A percentile compares a stretch with the other conserved stretches of the same genome.
Evolutionary conservation across 495 filamentous ascomycete genomes (phyloP).

Genomic region (Penicillium verhagenii): DNA sequence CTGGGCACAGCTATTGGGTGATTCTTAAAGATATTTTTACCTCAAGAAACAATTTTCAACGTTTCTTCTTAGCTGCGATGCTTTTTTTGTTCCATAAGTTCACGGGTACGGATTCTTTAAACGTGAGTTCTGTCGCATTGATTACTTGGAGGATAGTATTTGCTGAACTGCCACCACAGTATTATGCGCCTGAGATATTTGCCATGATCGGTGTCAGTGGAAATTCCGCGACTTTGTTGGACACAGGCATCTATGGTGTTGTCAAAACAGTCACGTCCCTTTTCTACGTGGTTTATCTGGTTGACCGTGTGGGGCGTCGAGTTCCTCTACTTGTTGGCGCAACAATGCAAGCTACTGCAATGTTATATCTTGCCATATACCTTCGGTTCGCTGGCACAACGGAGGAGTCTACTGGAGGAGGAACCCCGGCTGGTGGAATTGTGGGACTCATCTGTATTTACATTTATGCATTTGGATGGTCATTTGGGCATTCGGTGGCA

Average conservation of each 20-base stretch:
- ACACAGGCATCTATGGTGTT: conserved; percentile 44
- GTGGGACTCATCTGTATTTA: conserved; percentile 64
- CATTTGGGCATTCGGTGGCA: conserved; percentile 27
- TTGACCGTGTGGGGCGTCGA: conserved; percentile 53
- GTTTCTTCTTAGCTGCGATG: conserved; percentile 31
- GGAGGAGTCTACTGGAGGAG: conserved; percentile 32
- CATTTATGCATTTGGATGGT: conserved; percentile 56
- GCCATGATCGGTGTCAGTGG: conserved; percentile 34
- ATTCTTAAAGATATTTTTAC: conserved; percentile 27
- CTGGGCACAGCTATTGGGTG: conserved; percentile 26
- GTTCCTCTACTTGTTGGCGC: conserved; percentile 59
- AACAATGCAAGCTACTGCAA: conserved; percentile 60
- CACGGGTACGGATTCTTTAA: conserved; percentile 39
- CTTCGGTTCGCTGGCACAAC: conserved; percentile 49
- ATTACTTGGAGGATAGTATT: neutral
- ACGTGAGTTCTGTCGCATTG: conserved; percentile 8
- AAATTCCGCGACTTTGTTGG: conserved; percentile 34
- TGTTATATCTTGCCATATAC: conserved; percentile 65
- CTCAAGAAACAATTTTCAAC: conserved; percentile 22
- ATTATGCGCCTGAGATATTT: conserved; percentile 47
- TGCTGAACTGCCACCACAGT: conserved; percentile 16
- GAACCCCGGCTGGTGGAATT: conserved; percentile 43
- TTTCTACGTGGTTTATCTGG: conserved; percentile 55
- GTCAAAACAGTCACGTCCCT: conserved; percentile 51
- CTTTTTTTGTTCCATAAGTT: conserved; percentile 45